Evolutionary conservation across 2,329 filamentous ascomycete species (phyloP).

Genomic region (Purpureocillium takamizusanense): DNA sequence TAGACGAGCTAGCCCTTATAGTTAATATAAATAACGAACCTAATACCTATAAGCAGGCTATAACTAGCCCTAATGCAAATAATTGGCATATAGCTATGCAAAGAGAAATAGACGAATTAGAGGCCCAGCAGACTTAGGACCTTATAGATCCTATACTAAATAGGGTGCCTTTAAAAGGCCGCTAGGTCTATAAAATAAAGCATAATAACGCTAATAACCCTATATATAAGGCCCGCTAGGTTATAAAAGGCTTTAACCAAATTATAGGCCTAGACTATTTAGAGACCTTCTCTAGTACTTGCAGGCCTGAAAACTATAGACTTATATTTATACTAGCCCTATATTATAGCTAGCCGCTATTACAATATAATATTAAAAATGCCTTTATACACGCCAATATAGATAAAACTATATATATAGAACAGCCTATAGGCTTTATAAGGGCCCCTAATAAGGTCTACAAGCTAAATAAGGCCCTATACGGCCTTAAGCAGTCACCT

Average conservation of each 20-base stretch:
- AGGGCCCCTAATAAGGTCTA: slow-evolving; percentile 1
- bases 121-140: neutral
- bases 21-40: slow-evolving; percentile 1
- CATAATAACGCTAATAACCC: slow-evolving; percentile 4
- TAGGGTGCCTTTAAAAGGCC: neutral
- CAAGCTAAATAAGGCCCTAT: slow-evolving; percentile 3
- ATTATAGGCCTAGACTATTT: slow-evolving; percentile 4
- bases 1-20: neutral
- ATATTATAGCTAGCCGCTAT: slow-evolving; percentile 4
- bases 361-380: slow-evolving; percentile 6
- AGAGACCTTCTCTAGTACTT: slow-evolving; percentile 5
- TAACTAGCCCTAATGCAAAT: neutral
- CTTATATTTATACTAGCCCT: neutral
- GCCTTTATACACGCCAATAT: slow-evolving; percentile 5
- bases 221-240: neutral
- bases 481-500: slow-evolving; percentile 1
- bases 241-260: neutral
- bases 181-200: slow-evolving; percentile 5
- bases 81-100: slow-evolving; percentile 1
- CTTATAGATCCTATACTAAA: neutral
- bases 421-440: neutral
- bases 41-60: slow-evolving; percentile 1
- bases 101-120: slow-evolving; percentile 1
- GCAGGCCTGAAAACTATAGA: slow-evolving; percentile 3
- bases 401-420: slow-evolving; percentile 7